Evolutionary conservation across 2,329 filamentous ascomycete species (phyloP), one percentile per base, ranked within the genome.

Genomic region (Elsinoe necatrix): DNA sequence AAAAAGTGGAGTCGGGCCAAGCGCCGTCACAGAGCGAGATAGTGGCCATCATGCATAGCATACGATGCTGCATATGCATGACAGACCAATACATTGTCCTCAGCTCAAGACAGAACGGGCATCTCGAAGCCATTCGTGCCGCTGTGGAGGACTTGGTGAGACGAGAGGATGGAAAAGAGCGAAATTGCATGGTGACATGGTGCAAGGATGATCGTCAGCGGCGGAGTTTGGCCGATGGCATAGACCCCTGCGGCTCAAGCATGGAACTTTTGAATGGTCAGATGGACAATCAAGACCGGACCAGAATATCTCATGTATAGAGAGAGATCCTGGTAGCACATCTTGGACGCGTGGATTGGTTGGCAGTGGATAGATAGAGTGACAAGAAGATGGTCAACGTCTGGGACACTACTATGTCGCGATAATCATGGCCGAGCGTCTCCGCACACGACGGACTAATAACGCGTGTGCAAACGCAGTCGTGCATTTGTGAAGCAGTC

Each of bases 401-500:
- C 27, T 29, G 34, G 4, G 20, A 45, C 20, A 25, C 20, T 25
- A 45, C 41, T 27, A 42, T 20, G 9, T 21, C 23, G 41, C 12
- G 20, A 16, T 25, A 14, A 45, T 25, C 21, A 25, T 23, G 23
- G n/a, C 41, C 41, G 41, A 45, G 41, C 18, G 41, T 45, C 41
- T 45, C 41, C 41, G 41, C 12, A 9, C 20, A 23, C 11, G 14
- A 45, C 9, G 20, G 18, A 45, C 41, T 45, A 45, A 45, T 45
- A 45, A 45, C 21, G 41, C 21, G 20, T 25, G 23, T 12, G 20
- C 23, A 50, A 18, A 34, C 20, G 45, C 45, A 31, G 20, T n/a
- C n/a, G 48, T 37, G 48, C 48, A 35, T 52, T 20, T 37, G 11
- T 35, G 48, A 37, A 52, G 48, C 48, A 35, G 23, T 37, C 43